Evolutionary conservation across 2,329 filamentous ascomycete species (phyloP), one percentile per base, ranked within the genome.

Genomic region (Cladosporium cucumerinum): DNA sequence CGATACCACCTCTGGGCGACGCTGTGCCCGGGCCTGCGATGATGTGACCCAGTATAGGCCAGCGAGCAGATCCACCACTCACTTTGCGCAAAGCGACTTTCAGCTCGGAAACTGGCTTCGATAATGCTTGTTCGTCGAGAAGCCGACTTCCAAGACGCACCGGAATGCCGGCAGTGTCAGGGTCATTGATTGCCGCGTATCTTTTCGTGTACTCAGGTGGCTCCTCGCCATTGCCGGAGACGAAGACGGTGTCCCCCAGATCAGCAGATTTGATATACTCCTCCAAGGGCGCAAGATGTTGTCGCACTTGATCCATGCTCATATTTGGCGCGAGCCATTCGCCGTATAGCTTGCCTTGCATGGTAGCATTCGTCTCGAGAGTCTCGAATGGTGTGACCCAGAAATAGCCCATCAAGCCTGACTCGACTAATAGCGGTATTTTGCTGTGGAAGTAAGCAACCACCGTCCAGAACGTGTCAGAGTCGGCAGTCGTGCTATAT

Each of bases 401-500:
- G 48, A 65, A 66, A 32, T 68, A 68, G 16, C 66, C 66, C 48
- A 63, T 63, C 7, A 66, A 18, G 14, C 66, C 66, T 26, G 32
- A 25, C 54, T 65, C 61, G 14, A 34, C 57, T 25, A 68, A 18
- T n/a, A 4, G 25, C 11, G 66, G 66, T 21, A 67, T 2, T 28
- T 64, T 18, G 21, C 54, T 36, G 23, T 64, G 61, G n/a, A 65
- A 65, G 48, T 65, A 60, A 16, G 64, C 57, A 18, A 39, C 48
- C 30, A 66, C 48, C 7, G 49, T 48, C 66, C 66, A 68, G 34
- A 60, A 68, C 3, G 66, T 51, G 2, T 68, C 64, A 5, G 66
- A 66, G 11, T 62, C 51, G n/a, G 57, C 68, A 11, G 68, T 57
- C 14, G 62, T 69, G 3, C 73, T 72, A 66, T 85, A 82, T 0